phyloP scores from a whole-genome alignment of 371 early-diverging fungal species.

The Mortierella sp. region DNA sequence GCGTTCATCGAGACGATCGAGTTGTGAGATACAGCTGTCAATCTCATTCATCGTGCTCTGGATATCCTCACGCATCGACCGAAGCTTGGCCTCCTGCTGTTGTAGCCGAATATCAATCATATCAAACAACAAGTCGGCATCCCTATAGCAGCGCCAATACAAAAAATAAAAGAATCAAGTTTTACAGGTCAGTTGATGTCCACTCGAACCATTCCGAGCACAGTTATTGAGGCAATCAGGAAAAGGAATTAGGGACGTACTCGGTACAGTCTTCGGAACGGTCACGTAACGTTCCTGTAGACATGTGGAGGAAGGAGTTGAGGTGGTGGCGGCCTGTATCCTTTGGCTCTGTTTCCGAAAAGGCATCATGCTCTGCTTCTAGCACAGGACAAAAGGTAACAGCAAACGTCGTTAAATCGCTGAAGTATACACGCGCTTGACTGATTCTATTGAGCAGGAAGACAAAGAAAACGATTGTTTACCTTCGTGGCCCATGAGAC shows the following conservation, averaged over 20 bases:
- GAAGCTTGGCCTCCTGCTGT: conserved; percentile 24
- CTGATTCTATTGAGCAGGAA: neutral
- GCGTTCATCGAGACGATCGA: conserved; percentile 30
- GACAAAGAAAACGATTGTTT: neutral
- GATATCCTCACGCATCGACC: conserved; percentile 4
- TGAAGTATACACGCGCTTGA: neutral
- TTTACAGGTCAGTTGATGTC: too few relatives aligned
- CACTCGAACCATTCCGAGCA: neutral
- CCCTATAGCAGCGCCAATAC: conserved; percentile 1
- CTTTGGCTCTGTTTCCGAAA: neutral
- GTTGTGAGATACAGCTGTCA: conserved; percentile 18
- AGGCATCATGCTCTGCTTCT: conserved; percentile 5
- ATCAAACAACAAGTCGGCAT: conserved; percentile 28
- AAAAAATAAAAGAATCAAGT: neutral
- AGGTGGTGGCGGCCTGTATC: too few relatives aligned
- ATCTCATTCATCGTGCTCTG: conserved; percentile 19
- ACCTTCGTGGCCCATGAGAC: conserved; percentile 33
- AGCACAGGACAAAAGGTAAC: neutral
- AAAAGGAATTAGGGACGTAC: neutral
- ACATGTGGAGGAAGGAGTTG: conserved; percentile 8
- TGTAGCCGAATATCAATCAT: conserved; percentile 24
- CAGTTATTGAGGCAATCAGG: neutral
- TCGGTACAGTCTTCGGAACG: conserved; percentile 4
- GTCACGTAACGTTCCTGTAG: neutral
- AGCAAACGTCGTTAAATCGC: neutral